These are phyloP conservation scores for Cochlearia excelsa DNA, from an alignment of 345 rosid genomes.

Conservation along the genomic window DNA sequence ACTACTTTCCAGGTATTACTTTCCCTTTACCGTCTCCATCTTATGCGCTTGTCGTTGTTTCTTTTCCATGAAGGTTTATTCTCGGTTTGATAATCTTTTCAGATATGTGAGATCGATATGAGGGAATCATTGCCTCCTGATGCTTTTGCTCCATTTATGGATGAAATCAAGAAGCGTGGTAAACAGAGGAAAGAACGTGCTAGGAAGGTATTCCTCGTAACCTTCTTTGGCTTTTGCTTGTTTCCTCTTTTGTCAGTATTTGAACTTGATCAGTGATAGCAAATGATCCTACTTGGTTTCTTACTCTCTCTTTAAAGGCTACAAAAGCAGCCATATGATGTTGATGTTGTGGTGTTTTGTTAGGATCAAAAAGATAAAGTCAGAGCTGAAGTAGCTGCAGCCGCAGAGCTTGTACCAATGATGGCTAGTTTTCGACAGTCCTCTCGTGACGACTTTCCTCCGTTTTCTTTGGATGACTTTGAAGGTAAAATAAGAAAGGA, in stretches of 20 bases:
- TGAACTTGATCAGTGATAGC: neutral
- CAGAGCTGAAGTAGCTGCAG: constrained; percentile 72
- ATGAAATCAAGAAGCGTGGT: constrained; percentile 84
- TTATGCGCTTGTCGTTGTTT: constrained; percentile 1
- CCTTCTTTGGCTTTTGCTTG: neutral
- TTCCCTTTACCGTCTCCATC: neutral
- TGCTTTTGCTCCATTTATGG: constrained; percentile 72
- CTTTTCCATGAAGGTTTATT: constrained; percentile 4
- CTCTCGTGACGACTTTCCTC: constrained; percentile 43
- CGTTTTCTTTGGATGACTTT: constrained; percentile 81
- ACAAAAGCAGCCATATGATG: constrained; percentile 11
- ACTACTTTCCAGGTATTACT: constrained; percentile 69
- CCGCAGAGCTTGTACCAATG: constrained; percentile 46
- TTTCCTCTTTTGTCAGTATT: constrained; percentile 1
- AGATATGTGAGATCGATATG: constrained; percentile 94
- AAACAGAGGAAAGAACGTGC: constrained; percentile 76
- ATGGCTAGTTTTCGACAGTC: constrained; percentile 44
- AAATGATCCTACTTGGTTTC: neutral
- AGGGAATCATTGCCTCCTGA: constrained; percentile 59
- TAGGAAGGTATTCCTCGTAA: constrained; percentile 49
- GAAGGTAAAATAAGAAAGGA: constrained; percentile 49
- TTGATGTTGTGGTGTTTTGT: constrained; percentile 8
- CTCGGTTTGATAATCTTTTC: constrained; percentile 27
- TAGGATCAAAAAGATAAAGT: constrained; percentile 76
- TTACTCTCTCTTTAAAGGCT: neutral